These are phyloP conservation scores for Pythium brachiatum DNA, from an alignment of 352 stramenopile genomes.

Conservation along the genomic window DNA sequence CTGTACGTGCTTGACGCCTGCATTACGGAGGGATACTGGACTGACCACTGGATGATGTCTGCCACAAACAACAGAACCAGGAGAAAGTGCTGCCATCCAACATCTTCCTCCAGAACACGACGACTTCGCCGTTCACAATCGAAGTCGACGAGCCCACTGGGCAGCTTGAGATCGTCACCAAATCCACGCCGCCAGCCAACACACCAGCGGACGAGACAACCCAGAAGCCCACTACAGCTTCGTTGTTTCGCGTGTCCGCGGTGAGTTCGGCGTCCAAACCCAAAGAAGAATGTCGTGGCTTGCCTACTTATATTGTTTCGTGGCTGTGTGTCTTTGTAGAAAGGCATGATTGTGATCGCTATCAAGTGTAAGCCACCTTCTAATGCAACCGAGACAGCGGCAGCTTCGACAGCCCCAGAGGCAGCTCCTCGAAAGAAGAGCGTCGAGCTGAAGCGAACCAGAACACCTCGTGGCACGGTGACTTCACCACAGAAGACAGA, in stretches of 20 bases:
- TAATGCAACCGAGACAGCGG: background rate
- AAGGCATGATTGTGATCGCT: conserved; percentile 74
- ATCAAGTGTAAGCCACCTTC: conserved; percentile 47
- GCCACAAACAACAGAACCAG: conserved; percentile 21
- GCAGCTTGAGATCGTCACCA: conserved; percentile 59
- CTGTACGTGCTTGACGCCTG: background rate
- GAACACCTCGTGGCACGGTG: conserved; percentile 10
- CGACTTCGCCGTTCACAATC: conserved; percentile 47
- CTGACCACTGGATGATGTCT: background rate
- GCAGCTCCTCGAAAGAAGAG: conserved; percentile 3
- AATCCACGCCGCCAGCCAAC: conserved; percentile 13
- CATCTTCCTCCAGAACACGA: conserved; percentile 79
- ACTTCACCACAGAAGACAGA: conserved; percentile 11
- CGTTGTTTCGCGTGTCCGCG: conserved; percentile 52
- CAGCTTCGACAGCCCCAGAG: background rate
- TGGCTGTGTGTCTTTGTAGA: conserved; percentile 32
- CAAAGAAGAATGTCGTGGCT: background rate
- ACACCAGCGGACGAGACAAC: conserved; percentile 7
- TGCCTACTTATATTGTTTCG: background rate
- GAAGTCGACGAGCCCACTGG: conserved; percentile 57
- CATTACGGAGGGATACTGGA: background rate
- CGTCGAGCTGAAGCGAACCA: conserved; percentile 6
- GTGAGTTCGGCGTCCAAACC: conserved; percentile 28
- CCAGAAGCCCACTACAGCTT: background rate
- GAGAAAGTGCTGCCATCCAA: conserved; percentile 55